These are phyloP conservation scores for Cyathus striatus DNA, from an alignment of 768 basidiomycete genomes.

Conservation along the genomic window DNA sequence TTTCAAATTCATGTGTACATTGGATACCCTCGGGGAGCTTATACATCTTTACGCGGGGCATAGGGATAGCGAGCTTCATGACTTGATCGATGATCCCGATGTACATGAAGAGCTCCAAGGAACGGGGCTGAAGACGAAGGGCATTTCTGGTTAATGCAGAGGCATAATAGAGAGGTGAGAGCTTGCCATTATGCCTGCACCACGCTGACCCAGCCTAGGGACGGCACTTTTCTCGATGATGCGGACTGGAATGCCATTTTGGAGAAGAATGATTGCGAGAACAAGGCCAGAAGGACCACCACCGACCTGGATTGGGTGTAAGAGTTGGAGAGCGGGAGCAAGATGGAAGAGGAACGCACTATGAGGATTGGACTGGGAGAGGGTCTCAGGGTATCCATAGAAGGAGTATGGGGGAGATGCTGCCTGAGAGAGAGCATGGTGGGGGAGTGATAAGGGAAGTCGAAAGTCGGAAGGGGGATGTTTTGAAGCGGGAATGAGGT, in stretches of 20 bases:
- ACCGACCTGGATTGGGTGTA: conserved; percentile 27
- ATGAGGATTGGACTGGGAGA: conserved; percentile 14
- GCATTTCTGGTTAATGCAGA: neutral
- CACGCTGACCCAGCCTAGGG: conserved; percentile 31
- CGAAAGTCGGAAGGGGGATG: neutral
- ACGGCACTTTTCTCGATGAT: conserved; percentile 42
- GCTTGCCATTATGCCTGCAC: conserved; percentile 32
- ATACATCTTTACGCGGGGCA: conserved; percentile 26
- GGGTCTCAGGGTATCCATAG: neutral
- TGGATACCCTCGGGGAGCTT: conserved; percentile 23
- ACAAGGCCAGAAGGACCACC: conserved; percentile 43
- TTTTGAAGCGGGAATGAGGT: neutral
- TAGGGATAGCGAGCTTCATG: conserved; percentile 18
- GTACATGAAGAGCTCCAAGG: conserved; percentile 37
- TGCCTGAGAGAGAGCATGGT: neutral
- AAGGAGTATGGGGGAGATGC: neutral
- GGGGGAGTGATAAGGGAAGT: neutral
- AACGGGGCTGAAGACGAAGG: conserved; percentile 28
- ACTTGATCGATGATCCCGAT: conserved; percentile 34
- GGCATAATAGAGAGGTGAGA: conserved; percentile 1
- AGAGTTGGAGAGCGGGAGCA: neutral
- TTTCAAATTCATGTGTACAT: conserved; percentile 23
- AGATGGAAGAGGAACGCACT: conserved; percentile 12
- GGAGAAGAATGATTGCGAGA: conserved; percentile 33
- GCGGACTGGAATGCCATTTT: conserved; percentile 42